phyloP scores from a whole-genome alignment of 2,329 filamentous ascomycete species.

The Sordariomycetes sp. region DNA sequence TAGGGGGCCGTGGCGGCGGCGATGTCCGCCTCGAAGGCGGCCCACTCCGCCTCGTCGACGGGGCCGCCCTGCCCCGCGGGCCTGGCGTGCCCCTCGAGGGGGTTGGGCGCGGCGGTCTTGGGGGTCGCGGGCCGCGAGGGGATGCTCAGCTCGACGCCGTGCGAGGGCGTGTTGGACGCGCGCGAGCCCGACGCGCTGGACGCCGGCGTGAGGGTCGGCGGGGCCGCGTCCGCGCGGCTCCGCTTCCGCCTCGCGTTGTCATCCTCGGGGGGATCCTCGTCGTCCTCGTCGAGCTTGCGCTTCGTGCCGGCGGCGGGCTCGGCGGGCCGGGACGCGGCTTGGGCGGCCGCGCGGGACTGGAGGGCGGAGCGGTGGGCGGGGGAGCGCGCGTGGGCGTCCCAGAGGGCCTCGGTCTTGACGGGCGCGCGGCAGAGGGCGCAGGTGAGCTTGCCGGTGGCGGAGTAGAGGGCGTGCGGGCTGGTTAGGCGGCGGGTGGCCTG shows the following conservation, averaged over 20 bases:
- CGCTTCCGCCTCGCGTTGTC: constrained; percentile 29
- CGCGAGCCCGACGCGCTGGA: constrained; percentile 6
- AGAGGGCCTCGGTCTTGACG: constrained; percentile 55
- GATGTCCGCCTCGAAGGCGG: constrained; percentile 78
- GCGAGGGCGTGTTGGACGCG: constrained; percentile 38
- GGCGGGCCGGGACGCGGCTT: background rate
- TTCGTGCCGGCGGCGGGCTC: constrained; percentile 12
- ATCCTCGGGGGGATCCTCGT: constrained; percentile 13
- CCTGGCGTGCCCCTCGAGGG: constrained; percentile 6
- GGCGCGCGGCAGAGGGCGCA: constrained; percentile 57
- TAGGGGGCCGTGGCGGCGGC: constrained; percentile 31
- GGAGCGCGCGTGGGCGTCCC: constrained; percentile 51
- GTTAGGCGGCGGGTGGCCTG: constrained; percentile 63
- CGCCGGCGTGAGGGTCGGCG: constrained; percentile 10
- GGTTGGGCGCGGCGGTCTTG: constrained; percentile 8
- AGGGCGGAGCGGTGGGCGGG: constrained; percentile 31
- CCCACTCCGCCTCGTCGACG: constrained; percentile 70
- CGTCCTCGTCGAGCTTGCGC: constrained; percentile 22
- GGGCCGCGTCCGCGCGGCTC: constrained; percentile 25
- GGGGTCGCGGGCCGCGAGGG: constrained; percentile 55
- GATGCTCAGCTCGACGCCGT: constrained; percentile 51
- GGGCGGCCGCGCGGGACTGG: constrained; percentile 12
- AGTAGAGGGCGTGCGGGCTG: constrained; percentile 59
- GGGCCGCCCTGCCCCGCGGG: constrained; percentile 4
- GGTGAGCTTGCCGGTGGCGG: constrained; percentile 54